A percentile compares a stretch with the other conserved stretches of the same genome.
phyloP scores from a whole-genome alignment of 1,139 yeast species.

The Geotrichum cucujoidarum region DNA sequence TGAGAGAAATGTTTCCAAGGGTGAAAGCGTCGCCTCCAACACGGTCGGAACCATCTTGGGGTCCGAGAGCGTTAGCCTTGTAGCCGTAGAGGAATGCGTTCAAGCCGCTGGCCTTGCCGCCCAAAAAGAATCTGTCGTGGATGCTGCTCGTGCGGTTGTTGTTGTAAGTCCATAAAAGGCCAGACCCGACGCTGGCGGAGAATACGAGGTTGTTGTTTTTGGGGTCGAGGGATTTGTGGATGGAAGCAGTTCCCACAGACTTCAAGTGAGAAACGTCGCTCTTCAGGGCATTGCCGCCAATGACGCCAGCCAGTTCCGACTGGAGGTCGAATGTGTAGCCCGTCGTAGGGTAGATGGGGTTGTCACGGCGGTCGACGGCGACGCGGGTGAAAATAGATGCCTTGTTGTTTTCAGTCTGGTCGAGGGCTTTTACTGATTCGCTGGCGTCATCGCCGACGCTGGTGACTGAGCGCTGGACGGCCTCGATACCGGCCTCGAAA shows the following conservation, averaged over 20 bases:
- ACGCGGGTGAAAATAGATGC: constrained; percentile 51
- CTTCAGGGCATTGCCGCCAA: constrained; percentile 21
- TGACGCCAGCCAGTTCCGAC: constrained; percentile 50
- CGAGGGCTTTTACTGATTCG: constrained; percentile 27
- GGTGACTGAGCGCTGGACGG: constrained; percentile 26
- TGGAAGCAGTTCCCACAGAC: constrained; percentile 12
- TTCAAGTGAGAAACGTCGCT: constrained; percentile 15
- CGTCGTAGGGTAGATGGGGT: constrained; percentile 47
- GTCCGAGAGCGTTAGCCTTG: constrained; percentile 67
- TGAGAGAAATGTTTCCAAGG: constrained; percentile 19
- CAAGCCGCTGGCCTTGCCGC: constrained; percentile 59
- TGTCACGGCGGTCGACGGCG: constrained; percentile 55
- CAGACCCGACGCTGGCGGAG: constrained; percentile 23
- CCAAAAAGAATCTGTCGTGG: constrained; percentile 45
- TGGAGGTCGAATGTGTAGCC: constrained; percentile 50
- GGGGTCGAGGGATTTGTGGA: constrained; percentile 24
- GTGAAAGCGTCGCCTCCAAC: constrained; percentile 56
- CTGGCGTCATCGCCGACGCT: constrained; percentile 26
- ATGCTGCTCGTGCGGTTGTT: constrained; percentile 25
- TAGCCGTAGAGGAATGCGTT: constrained; percentile 49
- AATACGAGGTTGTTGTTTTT: constrained; percentile 22
- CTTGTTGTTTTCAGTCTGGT: constrained; percentile 57
- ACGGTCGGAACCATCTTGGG: constrained; percentile 51
- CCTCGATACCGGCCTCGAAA: constrained; percentile 26
- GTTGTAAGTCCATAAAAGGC: constrained; percentile 22